A percentile compares a stretch with the other conserved stretches of the same genome.
Conservation (phyloP, 208 protist genomes). For the Borovskyia barvae region DNA sequence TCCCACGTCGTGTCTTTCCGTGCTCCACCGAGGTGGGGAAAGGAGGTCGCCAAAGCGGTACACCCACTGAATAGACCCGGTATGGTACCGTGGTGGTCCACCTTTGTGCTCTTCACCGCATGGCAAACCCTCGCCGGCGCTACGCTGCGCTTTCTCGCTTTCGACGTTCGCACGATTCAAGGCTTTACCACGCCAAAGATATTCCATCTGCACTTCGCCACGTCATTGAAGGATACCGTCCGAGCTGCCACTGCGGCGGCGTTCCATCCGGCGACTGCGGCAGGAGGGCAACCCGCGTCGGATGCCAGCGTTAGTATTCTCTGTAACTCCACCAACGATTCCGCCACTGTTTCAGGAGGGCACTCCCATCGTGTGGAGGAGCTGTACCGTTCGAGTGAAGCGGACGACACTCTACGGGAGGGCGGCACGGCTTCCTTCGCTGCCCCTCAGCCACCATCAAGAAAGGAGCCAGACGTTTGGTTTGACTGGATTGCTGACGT, state of each 20-base stretch:
- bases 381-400: no score
- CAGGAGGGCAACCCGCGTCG: no score
- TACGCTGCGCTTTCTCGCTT: slow-evolving; percentile 65
- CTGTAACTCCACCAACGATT: no score
- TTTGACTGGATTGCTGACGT: slow-evolving; percentile 88
- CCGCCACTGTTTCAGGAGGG: no score
- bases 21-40: slow-evolving; percentile 17
- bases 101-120: slow-evolving; percentile 64
- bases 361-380: no score
- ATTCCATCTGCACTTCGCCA: slow-evolving; percentile 48
- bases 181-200: slow-evolving; percentile 45
- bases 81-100: slow-evolving; percentile 88
- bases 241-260: background rate
- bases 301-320: no score
- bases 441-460: no score
- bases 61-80: slow-evolving; percentile 61
- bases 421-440: no score
- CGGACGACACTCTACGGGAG: no score
- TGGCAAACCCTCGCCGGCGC: slow-evolving; percentile 45
- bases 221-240: slow-evolving; percentile 6
- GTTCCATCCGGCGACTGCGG: background rate
- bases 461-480: slow-evolving; percentile 47
- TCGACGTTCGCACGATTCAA: slow-evolving; percentile 72
- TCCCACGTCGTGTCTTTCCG: slow-evolving; percentile 18
- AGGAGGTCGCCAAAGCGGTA: slow-evolving; percentile 18